These are phyloP conservation scores for Colletotrichum zoysiae DNA, from an alignment of 2,329 filamentous ascomycete genomes.

Conservation along the genomic window DNA sequence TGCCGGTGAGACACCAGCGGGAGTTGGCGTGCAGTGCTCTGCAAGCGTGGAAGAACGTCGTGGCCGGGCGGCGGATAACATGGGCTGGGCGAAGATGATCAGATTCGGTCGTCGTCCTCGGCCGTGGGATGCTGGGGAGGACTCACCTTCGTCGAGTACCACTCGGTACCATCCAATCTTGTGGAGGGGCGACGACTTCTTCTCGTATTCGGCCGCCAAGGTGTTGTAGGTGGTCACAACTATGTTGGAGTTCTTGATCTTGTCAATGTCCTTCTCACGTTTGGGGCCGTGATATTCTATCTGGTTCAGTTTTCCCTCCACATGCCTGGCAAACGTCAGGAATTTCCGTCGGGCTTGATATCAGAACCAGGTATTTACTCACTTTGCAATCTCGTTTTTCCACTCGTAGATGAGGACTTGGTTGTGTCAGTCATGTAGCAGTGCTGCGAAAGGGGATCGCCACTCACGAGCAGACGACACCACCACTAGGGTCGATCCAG, in stretches of 20 bases:
- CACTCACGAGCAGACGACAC: constrained; percentile 58
- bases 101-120: neutral
- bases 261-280: constrained; percentile 45
- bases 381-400: constrained; percentile 55
- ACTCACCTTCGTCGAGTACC: constrained; percentile 60
- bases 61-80: constrained; percentile 59
- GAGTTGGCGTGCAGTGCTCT: constrained; percentile 55
- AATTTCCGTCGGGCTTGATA: neutral
- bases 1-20: constrained; percentile 67
- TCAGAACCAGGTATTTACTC: constrained; percentile 10
- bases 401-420: constrained; percentile 57
- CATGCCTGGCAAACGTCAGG: constrained; percentile 48
- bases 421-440: constrained; percentile 29
- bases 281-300: constrained; percentile 54
- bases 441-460: neutral
- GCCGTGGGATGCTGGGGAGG: neutral
- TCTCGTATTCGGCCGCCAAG: constrained; percentile 52
- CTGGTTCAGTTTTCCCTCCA: constrained; percentile 47
- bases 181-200: constrained; percentile 46
- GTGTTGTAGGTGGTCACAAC: constrained; percentile 64
- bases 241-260: constrained; percentile 53
- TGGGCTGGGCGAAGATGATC: constrained; percentile 54
- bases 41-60: constrained; percentile 58
- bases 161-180: constrained; percentile 56
- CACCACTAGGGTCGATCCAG: constrained; percentile 59